These are phyloP conservation scores for Botrytis squamosa DNA, from an alignment of 2,329 filamentous ascomycete species.

Conservation along the genomic window DNA sequence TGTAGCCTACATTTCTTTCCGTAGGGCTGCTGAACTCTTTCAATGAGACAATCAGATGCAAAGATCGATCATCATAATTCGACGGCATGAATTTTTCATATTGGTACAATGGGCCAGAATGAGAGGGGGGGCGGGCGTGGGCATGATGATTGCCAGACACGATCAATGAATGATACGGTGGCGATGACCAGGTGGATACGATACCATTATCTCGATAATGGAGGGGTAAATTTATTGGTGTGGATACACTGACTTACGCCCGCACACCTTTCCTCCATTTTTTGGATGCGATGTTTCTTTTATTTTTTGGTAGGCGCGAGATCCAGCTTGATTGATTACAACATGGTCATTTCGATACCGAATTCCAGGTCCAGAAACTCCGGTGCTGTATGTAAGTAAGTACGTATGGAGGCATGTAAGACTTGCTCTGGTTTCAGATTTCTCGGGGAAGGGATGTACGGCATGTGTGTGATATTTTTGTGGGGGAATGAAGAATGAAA, in stretches of 20 bases:
- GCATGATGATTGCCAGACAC: background rate
- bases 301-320: background rate
- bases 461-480: background rate
- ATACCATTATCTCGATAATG: background rate
- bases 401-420: background rate
- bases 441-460: background rate
- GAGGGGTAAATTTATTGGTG: slow-evolving; percentile 1
- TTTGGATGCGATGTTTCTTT: background rate
- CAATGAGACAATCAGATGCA: too few species aligned
- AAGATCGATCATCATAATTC: background rate
- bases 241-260: slow-evolving; percentile 1
- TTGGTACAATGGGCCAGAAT: background rate
- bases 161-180: background rate
- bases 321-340: background rate
- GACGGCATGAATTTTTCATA: background rate
- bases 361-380: background rate
- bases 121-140: background rate
- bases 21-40: background rate
- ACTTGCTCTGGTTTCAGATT: background rate
- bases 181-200: slow-evolving; percentile 6
- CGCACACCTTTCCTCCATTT: background rate
- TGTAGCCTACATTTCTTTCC: background rate
- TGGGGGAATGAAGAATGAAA: background rate
- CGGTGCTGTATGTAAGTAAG: background rate
- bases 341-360: background rate